Evolutionary conservation across 345 rosid genomes (phyloP).

Genomic region (Acer yangbiense): DNA sequence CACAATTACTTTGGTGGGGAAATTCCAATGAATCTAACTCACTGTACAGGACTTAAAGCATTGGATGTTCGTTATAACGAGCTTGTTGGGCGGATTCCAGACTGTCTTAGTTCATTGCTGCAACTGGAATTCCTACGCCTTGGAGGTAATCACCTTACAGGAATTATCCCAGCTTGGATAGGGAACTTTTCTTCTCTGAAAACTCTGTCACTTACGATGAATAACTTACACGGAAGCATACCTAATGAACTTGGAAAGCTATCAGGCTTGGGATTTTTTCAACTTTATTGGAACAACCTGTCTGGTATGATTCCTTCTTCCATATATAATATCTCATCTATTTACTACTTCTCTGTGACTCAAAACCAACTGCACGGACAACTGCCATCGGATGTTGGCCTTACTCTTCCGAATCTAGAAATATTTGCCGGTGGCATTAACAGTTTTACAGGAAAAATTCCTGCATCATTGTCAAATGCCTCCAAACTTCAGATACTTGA

Average conservation of each 20-base stretch:
- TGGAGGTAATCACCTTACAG: constrained; percentile 17
- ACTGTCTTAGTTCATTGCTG: constrained; percentile 17
- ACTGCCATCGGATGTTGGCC: constrained; percentile 22
- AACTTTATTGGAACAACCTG: constrained; percentile 15
- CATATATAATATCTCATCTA: constrained; percentile 24
- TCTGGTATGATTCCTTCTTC: constrained; percentile 15
- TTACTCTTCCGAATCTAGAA: not conserved
- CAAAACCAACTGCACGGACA: constrained; percentile 28
- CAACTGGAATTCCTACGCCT: not conserved
- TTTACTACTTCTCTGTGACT: not conserved
- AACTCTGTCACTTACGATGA: not conserved
- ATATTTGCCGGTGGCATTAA: not conserved
- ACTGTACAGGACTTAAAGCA: not conserved
- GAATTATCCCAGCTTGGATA: constrained; percentile 31
- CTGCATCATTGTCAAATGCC: constrained; percentile 5
- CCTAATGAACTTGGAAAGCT: constrained; percentile 27
- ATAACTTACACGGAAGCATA: constrained; percentile 18
- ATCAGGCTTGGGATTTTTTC: not conserved
- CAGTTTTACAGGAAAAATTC: constrained; percentile 6
- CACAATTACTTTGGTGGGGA: constrained; percentile 22
- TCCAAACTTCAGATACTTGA: not conserved
- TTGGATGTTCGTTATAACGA: not conserved
- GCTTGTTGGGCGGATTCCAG: constrained; percentile 16
- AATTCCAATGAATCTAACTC: constrained; percentile 16
- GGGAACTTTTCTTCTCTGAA: constrained; percentile 30